These are phyloP conservation scores for Yarrowia porcina DNA, from an alignment of 805 yeast genomes.

Conservation along the genomic window DNA sequence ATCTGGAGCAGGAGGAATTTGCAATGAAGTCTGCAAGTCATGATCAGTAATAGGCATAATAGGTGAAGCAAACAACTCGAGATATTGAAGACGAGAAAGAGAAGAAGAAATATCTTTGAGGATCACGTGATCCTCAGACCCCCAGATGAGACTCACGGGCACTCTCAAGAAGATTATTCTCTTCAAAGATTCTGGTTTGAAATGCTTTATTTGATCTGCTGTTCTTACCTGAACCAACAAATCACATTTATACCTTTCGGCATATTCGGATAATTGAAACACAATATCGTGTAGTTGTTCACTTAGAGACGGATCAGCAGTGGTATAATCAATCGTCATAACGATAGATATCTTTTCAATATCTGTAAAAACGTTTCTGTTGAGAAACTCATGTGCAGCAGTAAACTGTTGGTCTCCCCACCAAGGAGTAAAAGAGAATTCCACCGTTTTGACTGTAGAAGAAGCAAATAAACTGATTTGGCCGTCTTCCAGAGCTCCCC, in stretches of 20 bases:
- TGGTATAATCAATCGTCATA: conserved; percentile 1
- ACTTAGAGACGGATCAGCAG: neutral
- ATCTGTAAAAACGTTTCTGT: neutral
- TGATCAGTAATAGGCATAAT: neutral
- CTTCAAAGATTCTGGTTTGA: neutral
- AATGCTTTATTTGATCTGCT: neutral
- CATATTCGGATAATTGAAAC: neutral
- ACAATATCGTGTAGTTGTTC: neutral
- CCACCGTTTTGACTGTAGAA: neutral
- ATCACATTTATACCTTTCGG: neutral
- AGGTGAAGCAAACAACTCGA: neutral
- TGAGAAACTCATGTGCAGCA: neutral
- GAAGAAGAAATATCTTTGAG: neutral
- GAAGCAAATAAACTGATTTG: neutral
- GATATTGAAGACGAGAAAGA: neutral
- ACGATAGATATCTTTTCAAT: neutral
- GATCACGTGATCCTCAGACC: neutral
- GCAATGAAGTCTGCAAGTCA: neutral
- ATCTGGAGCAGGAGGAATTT: conserved; percentile 4
- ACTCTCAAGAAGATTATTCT: neutral
- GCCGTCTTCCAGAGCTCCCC: neutral
- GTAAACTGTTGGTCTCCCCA: conserved; percentile 9
- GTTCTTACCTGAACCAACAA: neutral
- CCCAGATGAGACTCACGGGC: conserved; percentile 5
- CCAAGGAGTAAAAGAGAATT: conserved; percentile 10